These are phyloP conservation scores for Fusarium tupiense DNA, from an alignment of 2,329 filamentous ascomycete genomes.

Conservation along the genomic window DNA sequence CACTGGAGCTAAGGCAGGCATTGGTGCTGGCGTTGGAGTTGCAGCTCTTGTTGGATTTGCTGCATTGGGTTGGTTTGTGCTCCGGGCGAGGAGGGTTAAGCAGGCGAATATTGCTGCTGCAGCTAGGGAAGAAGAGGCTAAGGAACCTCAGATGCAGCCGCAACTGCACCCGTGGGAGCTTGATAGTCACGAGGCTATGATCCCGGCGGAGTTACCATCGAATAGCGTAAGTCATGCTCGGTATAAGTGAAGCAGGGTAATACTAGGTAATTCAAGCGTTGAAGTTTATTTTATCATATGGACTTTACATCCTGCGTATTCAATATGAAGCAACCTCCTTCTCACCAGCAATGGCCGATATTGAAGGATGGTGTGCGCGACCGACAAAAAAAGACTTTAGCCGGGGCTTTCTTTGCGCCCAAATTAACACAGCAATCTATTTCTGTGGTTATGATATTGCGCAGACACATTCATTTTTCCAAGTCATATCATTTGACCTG, in stretches of 20 bases:
- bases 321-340: no score
- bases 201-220: background rate
- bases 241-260: background rate
- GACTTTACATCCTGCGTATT: background rate
- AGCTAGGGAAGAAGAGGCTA: background rate
- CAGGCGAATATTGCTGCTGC: background rate
- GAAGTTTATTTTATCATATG: accelerated
- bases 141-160: background rate
- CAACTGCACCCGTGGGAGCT: background rate
- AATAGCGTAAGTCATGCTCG: background rate
- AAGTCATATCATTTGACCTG: background rate
- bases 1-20: background rate
- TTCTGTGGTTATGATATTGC: background rate
- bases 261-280: background rate
- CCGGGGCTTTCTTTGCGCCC: background rate
- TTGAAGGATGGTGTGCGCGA: background rate
- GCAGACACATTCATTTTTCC: no score
- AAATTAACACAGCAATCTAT: no score
- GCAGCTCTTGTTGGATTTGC: background rate
- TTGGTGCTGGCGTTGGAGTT: background rate
- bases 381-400: no score
- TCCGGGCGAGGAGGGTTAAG: background rate
- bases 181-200: background rate
- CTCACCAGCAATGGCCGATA: no score
- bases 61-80: background rate